These are phyloP conservation scores for Phlebiopsis gigantea DNA, from an alignment of 768 basidiomycete species.

Conservation along the genomic window DNA sequence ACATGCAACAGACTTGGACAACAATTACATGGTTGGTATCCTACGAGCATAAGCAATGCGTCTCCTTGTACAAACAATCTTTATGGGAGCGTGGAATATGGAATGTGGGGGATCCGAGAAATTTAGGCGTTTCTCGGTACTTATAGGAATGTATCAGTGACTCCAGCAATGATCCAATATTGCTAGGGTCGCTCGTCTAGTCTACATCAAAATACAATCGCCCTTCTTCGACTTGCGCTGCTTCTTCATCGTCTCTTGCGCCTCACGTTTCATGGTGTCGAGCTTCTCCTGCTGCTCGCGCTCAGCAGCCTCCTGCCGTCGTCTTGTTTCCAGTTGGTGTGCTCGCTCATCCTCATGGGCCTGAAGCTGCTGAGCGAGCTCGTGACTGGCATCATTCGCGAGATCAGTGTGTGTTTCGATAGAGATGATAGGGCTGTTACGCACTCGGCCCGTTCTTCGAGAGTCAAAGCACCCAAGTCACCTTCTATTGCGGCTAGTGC, in stretches of 20 bases:
- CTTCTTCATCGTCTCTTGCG: conserved; percentile 32
- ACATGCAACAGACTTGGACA: no score
- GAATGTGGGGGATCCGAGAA: no score
- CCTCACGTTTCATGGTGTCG: conserved; percentile 12
- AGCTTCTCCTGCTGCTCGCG: conserved; percentile 19
- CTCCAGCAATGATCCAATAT: no score
- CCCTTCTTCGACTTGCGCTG: conserved; percentile 21
- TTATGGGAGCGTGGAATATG: no score
- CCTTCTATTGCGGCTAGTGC: conserved; percentile 46
- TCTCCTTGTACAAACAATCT: no score
- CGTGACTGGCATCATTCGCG: conserved; percentile 37
- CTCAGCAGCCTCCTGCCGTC: conserved; percentile 30
- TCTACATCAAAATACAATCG: conserved; percentile 23
- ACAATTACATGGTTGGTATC: no score
- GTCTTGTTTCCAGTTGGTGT: conserved; percentile 29
- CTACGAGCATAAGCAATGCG: no score
- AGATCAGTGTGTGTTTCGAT: neutral
- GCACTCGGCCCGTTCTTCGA: conserved; percentile 56
- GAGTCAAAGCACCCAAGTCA: conserved; percentile 32
- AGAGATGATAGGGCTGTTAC: conserved; percentile 23
- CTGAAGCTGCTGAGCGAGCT: conserved; percentile 73
- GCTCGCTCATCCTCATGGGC: conserved; percentile 65
- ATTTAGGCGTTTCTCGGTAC: no score
- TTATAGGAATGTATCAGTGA: no score
- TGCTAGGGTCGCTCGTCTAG: no score